Conservation (phyloP, 164 flowering plant genomes). For the Aristolochia fimbriata region DNA sequence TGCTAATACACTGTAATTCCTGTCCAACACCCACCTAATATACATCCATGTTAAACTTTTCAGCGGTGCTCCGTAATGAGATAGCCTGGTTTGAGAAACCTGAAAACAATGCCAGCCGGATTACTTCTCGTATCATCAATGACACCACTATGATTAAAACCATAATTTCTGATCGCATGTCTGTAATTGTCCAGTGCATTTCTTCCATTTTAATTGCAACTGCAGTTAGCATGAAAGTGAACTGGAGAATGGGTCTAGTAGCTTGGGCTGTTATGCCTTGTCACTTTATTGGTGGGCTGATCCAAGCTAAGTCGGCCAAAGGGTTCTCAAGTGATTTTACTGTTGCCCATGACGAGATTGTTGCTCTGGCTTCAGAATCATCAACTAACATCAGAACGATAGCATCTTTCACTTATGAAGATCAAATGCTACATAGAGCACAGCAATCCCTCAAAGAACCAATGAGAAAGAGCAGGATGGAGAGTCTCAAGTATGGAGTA, state of each 20-base stretch:
- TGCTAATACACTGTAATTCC: no score
- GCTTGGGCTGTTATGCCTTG: conserved; percentile 93
- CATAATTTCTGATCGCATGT: conserved; percentile 58
- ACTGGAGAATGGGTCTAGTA: conserved; percentile 71
- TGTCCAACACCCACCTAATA: no score
- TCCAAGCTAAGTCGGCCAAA: conserved; percentile 62
- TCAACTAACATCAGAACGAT: conserved; percentile 53
- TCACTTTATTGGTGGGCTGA: conserved; percentile 67
- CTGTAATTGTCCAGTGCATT: conserved; percentile 69
- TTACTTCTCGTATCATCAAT: conserved; percentile 44
- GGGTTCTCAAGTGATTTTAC: conserved; percentile 49
- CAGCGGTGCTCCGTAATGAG: conserved; percentile 55
- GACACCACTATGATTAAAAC: conserved; percentile 58
- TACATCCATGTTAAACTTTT: conserved; percentile 1
- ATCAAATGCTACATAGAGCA: conserved; percentile 47
- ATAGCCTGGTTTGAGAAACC: conserved; percentile 66
- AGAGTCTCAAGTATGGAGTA: conserved; percentile 51
- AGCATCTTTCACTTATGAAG: conserved; percentile 63
- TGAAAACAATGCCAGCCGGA: conserved; percentile 35
- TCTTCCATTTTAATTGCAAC: conserved; percentile 74
- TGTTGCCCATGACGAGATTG: conserved; percentile 37
- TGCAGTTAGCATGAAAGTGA: conserved; percentile 43
- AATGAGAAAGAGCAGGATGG: conserved; percentile 31
- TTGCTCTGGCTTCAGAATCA: conserved; percentile 51
- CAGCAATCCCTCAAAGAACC: conserved; percentile 26